Percentiles rank a stretch among this genome's conserved stretches.
Evolutionary conservation across 2,329 filamentous ascomycete genomes (phyloP).

Genomic region (Lachnellula cervina): DNA sequence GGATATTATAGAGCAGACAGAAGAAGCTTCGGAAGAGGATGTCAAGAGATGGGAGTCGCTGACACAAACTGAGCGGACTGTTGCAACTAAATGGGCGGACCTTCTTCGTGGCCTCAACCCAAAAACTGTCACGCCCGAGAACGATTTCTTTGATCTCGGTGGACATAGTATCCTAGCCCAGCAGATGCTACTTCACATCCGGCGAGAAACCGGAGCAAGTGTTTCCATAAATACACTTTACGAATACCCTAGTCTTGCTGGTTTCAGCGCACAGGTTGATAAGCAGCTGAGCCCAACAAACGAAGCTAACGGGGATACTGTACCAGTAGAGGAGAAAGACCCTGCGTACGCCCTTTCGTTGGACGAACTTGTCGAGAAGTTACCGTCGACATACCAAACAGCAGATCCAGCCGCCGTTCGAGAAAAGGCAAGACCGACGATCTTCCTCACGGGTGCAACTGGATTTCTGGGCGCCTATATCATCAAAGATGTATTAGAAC

Average conservation of each 20-base stretch:
- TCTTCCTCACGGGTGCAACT: slow-evolving; percentile 85
- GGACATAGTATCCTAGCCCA: slow-evolving; percentile 79
- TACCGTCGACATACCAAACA: slow-evolving; percentile 36
- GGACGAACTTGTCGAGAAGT: slow-evolving; percentile 30
- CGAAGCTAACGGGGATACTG: slow-evolving; percentile 29
- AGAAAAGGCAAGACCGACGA: slow-evolving; percentile 41
- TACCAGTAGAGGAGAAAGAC: slow-evolving; percentile 44
- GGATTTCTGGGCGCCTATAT: slow-evolving; percentile 85
- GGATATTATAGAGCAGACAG: slow-evolving; percentile 62
- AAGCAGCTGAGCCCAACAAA: slow-evolving; percentile 29
- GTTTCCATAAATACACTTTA: slow-evolving; percentile 69
- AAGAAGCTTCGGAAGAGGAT: slow-evolving; percentile 29
- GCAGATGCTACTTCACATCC: slow-evolving; percentile 69
- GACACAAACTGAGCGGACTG: slow-evolving; percentile 35
- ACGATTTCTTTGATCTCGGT: slow-evolving; percentile 72
- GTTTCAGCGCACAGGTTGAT: slow-evolving; percentile 49
- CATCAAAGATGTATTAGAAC: slow-evolving; percentile 66
- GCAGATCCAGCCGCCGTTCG: slow-evolving; percentile 26
- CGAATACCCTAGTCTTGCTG: slow-evolving; percentile 55
- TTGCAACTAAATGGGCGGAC: background rate
- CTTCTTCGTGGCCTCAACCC: background rate
- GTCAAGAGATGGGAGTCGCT: slow-evolving; percentile 27
- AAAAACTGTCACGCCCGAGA: slow-evolving; percentile 59
- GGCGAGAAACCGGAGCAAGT: slow-evolving; percentile 55
- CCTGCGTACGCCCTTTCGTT: slow-evolving; percentile 36